Base-by-base conservation (phyloP, 2,329 filamentous ascomycete genomes). In the Sclerotinia glacialis region DNA sequence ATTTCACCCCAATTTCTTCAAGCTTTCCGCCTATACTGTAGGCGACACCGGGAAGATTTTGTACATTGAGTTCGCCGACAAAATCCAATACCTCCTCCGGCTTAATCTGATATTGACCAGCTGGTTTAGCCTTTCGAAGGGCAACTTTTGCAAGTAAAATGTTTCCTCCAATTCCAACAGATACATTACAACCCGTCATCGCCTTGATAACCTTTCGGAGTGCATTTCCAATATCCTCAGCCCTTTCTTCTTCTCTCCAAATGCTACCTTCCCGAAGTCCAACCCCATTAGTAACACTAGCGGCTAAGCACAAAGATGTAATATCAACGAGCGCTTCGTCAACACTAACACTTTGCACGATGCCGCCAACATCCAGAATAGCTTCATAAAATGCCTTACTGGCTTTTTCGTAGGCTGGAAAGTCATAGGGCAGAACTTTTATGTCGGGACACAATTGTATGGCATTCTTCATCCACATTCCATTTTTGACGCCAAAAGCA, bases 381-480 rank as follows among this genome's bases (percentile, higher is more conserved):
- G 89, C 87, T 68, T 92, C 88, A 73, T 99, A 99, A 72, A 99
- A 99, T 3, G 86, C 83, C 66, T 86, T 85, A 74, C 95, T 99
- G 1, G 93, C 92, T 68, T 93, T 90, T 80, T 99, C 95, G 72
- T 99, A 99, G 0, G 88, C 94, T 2, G 91, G 89, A 75, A 98
- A 99, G 74, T 99, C 93, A 73, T 99, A 99, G 0, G 93, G 91
- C n/a, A 99, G 76, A 1, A 98, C 88, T 72, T 96, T 93, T 23
- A 99, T 81, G 28, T 92, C 86, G 0, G 94, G 89, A 74, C 93
- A 99, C 23, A 95, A 78, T 71, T 95, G 89, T 67, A 89, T 82
- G 0, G 95, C 95, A 44, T 85, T 84, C 76, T 94, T 96, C 94
- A 99, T 98, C 95, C 96, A 99, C 95, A 98, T 99, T 47, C 96